Evolutionary conservation across 495 filamentous ascomycete genomes (phyloP).

Genomic region (Penicillium flavigenum): DNA sequence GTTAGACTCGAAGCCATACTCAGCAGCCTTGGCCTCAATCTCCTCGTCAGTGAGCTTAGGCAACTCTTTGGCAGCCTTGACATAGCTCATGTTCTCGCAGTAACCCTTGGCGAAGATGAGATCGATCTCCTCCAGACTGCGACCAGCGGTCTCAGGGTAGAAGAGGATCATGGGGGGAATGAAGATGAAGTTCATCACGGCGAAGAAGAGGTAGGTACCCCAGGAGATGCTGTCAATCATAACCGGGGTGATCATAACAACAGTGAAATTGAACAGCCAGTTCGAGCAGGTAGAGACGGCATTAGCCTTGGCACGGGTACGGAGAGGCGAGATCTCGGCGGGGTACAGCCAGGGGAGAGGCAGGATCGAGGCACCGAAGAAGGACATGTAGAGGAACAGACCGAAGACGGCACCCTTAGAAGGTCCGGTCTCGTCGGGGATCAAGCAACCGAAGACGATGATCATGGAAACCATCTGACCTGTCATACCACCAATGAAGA

Average conservation of each 20-base stretch:
- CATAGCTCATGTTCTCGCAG: slow-evolving; percentile 71
- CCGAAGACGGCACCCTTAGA: slow-evolving; percentile 74
- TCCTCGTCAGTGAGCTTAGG: slow-evolving; percentile 63
- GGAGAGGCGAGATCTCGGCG: slow-evolving; percentile 73
- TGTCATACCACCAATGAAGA: slow-evolving; percentile 70
- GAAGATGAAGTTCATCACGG: slow-evolving; percentile 66
- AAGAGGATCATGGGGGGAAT: slow-evolving; percentile 74
- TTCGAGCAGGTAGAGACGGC: slow-evolving; percentile 74
- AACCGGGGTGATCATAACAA: slow-evolving; percentile 79
- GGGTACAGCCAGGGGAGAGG: slow-evolving; percentile 57
- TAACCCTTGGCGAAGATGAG: slow-evolving; percentile 79
- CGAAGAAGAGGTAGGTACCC: slow-evolving; percentile 81
- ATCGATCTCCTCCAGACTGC: slow-evolving; percentile 78
- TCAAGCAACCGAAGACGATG: slow-evolving; percentile 69
- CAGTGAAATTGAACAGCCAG: slow-evolving; percentile 79
- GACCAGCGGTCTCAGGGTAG: slow-evolving; percentile 70
- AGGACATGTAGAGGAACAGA: slow-evolving; percentile 76
- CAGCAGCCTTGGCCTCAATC: slow-evolving; percentile 59
- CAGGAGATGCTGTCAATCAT: slow-evolving; percentile 67
- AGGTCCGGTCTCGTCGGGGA: slow-evolving; percentile 51
- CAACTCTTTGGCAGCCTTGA: slow-evolving; percentile 66
- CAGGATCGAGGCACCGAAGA: slow-evolving; percentile 74
- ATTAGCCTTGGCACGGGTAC: slow-evolving; percentile 72
- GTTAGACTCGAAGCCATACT: slow-evolving; percentile 55
- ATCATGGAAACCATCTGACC: slow-evolving; percentile 73